These are phyloP conservation scores for Suillus tomentosus DNA, from an alignment of 768 basidiomycete genomes.

Conservation along the genomic window DNA sequence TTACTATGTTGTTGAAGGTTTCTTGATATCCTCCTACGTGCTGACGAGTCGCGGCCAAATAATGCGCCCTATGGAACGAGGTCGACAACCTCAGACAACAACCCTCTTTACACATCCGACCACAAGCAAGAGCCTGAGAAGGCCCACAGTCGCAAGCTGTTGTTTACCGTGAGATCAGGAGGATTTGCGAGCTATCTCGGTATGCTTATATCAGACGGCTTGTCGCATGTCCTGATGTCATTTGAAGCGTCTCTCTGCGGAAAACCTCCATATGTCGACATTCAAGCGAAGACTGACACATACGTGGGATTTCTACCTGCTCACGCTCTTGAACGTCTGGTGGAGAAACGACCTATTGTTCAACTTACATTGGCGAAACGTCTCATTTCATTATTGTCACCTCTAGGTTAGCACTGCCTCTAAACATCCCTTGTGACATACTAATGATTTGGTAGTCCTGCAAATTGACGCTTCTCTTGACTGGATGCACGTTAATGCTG, in stretches of 20 bases:
- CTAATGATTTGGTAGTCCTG: constrained; percentile 55
- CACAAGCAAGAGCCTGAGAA: constrained; percentile 32
- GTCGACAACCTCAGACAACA: constrained; percentile 33
- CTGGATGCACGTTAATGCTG: constrained; percentile 97
- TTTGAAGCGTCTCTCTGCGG: constrained; percentile 80
- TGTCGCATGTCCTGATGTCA: constrained; percentile 4
- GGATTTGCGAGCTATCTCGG: constrained; percentile 97
- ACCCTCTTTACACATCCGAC: constrained; percentile 39
- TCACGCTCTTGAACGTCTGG: constrained; percentile 81
- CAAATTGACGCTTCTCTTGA: constrained; percentile 97
- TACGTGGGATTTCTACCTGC: constrained; percentile 96
- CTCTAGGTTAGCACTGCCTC: constrained; percentile 60
- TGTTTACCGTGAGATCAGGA: constrained; percentile 96
- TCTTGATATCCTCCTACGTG: constrained; percentile 84
- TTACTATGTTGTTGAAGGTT: constrained; percentile 95
- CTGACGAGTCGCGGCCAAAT: constrained; percentile 32
- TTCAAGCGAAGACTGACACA: constrained; percentile 96
- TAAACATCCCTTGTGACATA: neutral
- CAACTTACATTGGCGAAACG: constrained; percentile 94
- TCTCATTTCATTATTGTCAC: constrained; percentile 92
- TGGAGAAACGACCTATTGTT: constrained; percentile 95
- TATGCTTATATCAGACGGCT: constrained; percentile 32
- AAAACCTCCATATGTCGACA: constrained; percentile 94
- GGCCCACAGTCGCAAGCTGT: constrained; percentile 55
- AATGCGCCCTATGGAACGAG: constrained; percentile 15